Base-by-base conservation (phyloP, 768 basidiomycete species). In the Mycena kentingensis region DNA sequence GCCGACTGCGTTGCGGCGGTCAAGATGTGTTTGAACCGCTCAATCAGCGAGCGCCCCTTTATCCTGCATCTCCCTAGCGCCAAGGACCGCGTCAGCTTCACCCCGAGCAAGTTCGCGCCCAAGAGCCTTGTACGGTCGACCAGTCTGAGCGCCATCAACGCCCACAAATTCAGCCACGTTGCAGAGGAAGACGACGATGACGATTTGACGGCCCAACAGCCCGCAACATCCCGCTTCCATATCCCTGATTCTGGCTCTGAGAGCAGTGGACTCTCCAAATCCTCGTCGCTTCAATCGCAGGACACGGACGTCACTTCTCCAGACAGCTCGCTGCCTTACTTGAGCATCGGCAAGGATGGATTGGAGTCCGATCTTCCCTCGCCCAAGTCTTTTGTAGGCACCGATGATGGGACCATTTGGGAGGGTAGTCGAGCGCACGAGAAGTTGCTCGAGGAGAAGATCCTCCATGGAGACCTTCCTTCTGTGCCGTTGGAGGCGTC, bases 1-100 rank as follows among this genome's bases (percentile, higher is more conserved):
- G 85, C 88, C 11, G 94, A 97, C 56, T 96, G 93, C 67, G 87
- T 93, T 35, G 80, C 85, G 7, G 83, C 90, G 22, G 90, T 95
- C 60, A 92, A 88, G 70, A 79, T 87, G 54, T 94, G 91, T 64
- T 70, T 95, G 49, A 83, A 78, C 65, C 79, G 85, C 45, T 75
- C 85, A 19, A 69, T 77, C 12, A 78, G 79, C 35, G 85, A 86
- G 61, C 76, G 77, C 32, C 79, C 84, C 10, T 85, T 88, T 64
- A 69, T 88, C 55, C 77, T 88, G 66, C 79, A 84, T 58, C 70
- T 87, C 24, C 87, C 87, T 16, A 70, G 68, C 25, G 67, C 67
- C 21, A 77, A 75, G 21, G 77, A 81, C 52, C 67, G 76, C 38
- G 75, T 71, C 41, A 64, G 75, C 31, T 76, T 78, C 55, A 76